Conservation (phyloP, 306 rosid genomes). For the Leucaena leucocephala region DNA sequence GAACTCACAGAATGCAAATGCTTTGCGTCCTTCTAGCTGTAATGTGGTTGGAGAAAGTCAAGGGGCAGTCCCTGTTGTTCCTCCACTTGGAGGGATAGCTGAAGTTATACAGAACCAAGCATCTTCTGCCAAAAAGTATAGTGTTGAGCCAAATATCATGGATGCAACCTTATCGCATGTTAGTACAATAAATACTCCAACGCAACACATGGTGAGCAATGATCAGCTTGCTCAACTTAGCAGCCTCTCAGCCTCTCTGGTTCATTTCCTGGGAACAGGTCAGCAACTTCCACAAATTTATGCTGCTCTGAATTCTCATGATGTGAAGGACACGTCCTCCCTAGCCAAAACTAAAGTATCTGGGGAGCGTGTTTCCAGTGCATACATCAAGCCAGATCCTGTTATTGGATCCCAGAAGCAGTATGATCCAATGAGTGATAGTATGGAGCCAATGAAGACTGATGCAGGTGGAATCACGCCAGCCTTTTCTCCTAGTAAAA, state of each 20-base stretch:
- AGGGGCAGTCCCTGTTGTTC: constrained; percentile 48
- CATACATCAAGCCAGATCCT: constrained; percentile 48
- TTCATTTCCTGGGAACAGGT: constrained; percentile 73
- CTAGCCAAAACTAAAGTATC: constrained; percentile 53
- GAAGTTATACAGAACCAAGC: constrained; percentile 50
- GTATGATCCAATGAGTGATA: constrained; percentile 60
- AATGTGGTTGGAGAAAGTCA: constrained; percentile 56
- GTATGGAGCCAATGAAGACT: constrained; percentile 49
- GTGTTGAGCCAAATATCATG: constrained; percentile 45
- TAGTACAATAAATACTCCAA: constrained; percentile 50
- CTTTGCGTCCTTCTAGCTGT: constrained; percentile 46
- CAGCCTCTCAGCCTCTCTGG: constrained; percentile 82
- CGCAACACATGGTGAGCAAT: constrained; percentile 52
- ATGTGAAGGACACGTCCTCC: constrained; percentile 46
- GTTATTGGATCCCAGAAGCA: constrained; percentile 50
- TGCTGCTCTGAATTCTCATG: constrained; percentile 68
- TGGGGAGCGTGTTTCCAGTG: constrained; percentile 47
- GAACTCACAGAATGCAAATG: constrained; percentile 46
- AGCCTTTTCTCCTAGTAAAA: constrained; percentile 42
- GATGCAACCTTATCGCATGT: constrained; percentile 55
- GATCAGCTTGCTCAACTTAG: constrained; percentile 67
- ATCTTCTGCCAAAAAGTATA: constrained; percentile 52
- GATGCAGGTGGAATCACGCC: constrained; percentile 47
- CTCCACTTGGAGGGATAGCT: constrained; percentile 49
- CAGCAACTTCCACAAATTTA: constrained; percentile 80